Evolutionary conservation across 148 eudicot species (phyloP), one percentile per base, ranked within the genome.

Genomic region (Fagopyrum esculentum): DNA sequence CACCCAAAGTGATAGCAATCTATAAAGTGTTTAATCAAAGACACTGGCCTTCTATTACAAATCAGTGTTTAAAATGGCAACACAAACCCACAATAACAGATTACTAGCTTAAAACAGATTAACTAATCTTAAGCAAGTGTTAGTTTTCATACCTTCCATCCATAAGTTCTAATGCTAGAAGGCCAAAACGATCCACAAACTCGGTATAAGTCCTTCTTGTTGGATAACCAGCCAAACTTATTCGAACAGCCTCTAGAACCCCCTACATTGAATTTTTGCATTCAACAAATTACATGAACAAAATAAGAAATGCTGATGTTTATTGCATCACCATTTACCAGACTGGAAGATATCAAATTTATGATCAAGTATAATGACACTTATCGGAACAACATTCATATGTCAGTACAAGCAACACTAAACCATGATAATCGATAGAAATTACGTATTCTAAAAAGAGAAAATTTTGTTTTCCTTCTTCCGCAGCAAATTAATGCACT

Each of bases 211-310:
- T 92, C 79, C 87, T 88, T 79, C 97, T 83, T 70, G 99, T 95
- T 59, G 99, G 99, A 83, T 92, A 95, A 76, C 99, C 99, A 71
- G 99, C 99, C 75, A 92, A 80, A 86, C 99, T 95, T 81, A 95
- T 95, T 73, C 97, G 88, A 74, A 92, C 89, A 45, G 99, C 99
- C 85, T 95, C 99, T 76, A 95, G 79, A 61, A 95, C 99, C 77
- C 99, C 97, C 99, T 92, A 83, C 85, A 85, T 15, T 71, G 9
- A 64, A 13, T 64, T 13, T 7, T 29, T 47, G 74, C 74, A 50
- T 22, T 16, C 6, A 45, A 6, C 17, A 40, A 45, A 45, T 16
- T 70, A n/a, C 48, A 16, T 45, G 73, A 46, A 5, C 6, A 43
- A 47, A 19, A 45, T 1, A 70, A 6, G 5, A 59, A 59, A 8